Conservation (phyloP, 176 grass and related monocot species). For the Guadua angustifolia region DNA sequence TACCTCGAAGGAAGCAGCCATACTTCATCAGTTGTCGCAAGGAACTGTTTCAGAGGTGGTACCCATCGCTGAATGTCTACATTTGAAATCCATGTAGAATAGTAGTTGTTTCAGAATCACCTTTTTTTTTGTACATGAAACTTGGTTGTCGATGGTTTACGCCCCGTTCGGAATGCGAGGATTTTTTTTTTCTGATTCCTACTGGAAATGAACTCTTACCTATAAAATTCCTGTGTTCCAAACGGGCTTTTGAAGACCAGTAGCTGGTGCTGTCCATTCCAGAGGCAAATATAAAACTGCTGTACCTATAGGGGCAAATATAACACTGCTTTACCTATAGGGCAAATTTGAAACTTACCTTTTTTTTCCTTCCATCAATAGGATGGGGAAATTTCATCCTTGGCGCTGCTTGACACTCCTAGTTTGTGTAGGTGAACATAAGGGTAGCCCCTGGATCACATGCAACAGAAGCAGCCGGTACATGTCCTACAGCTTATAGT, state of each 20-base stretch:
- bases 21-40: background rate
- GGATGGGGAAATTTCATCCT: background rate
- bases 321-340: background rate
- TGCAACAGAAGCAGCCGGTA: slow-evolving; percentile 42
- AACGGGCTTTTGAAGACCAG: too few relatives aligned
- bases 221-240: too few relatives aligned
- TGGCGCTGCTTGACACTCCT: background rate
- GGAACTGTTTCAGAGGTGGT: background rate
- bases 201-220: too few relatives aligned
- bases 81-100: background rate
- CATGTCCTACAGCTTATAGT: background rate
- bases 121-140: background rate
- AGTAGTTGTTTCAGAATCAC: background rate
- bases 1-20: too few relatives aligned
- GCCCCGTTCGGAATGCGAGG: too few relatives aligned
- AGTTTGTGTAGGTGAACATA: slow-evolving; percentile 66
- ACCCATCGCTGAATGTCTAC: background rate
- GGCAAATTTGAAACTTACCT: background rate
- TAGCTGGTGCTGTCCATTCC: background rate
- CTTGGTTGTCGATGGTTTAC: background rate
- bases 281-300: background rate
- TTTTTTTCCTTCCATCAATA: background rate
- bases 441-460: slow-evolving; percentile 86
- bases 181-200: too few relatives aligned
- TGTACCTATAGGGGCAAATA: background rate